phyloP scores from a whole-genome alignment of 2,329 filamentous ascomycete genomes.

The Dendrostoma leiphaemia region DNA sequence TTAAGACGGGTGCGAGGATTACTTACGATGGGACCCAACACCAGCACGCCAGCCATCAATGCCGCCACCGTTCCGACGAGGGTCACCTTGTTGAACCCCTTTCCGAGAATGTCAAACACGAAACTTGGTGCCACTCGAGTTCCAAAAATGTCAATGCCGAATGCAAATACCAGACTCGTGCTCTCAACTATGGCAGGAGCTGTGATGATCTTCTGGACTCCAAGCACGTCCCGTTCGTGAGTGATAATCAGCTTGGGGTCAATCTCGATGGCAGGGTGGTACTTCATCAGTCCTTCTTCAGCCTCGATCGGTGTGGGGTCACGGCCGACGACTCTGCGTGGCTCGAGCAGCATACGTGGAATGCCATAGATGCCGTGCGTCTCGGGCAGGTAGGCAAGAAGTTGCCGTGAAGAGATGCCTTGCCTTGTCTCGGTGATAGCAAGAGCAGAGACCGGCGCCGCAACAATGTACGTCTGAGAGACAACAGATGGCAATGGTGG shows the following conservation, averaged over 20 bases:
- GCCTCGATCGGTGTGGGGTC: constrained; percentile 77
- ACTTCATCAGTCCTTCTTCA: constrained; percentile 79
- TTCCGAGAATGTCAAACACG: constrained; percentile 88
- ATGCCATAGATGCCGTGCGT: constrained; percentile 76
- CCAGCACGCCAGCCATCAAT: constrained; percentile 70
- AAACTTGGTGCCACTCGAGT: constrained; percentile 84
- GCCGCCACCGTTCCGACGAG: constrained; percentile 82
- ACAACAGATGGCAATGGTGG: constrained; percentile 69
- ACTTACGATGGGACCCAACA: constrained; percentile 83
- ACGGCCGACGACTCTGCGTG: constrained; percentile 79
- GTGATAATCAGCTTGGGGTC: constrained; percentile 79
- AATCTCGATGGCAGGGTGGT: constrained; percentile 75
- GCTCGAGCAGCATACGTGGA: constrained; percentile 76
- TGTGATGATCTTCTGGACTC: constrained; percentile 70
- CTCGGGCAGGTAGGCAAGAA: constrained; percentile 75
- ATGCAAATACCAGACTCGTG: constrained; percentile 85
- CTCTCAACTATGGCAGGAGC: constrained; percentile 83
- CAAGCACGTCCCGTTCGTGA: constrained; percentile 78
- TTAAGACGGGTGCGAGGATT: not conserved
- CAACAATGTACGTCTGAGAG: constrained; percentile 77
- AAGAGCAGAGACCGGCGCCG: constrained; percentile 74
- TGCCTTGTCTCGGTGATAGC: constrained; percentile 86
- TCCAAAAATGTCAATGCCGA: constrained; percentile 84
- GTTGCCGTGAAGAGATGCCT: constrained; percentile 80
- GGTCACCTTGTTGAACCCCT: constrained; percentile 88